Percentiles rank a stretch among this genome's conserved stretches.
Evolutionary conservation across 495 filamentous ascomycete genomes (phyloP).

Genomic region (Podospora pseudoanserina): DNA sequence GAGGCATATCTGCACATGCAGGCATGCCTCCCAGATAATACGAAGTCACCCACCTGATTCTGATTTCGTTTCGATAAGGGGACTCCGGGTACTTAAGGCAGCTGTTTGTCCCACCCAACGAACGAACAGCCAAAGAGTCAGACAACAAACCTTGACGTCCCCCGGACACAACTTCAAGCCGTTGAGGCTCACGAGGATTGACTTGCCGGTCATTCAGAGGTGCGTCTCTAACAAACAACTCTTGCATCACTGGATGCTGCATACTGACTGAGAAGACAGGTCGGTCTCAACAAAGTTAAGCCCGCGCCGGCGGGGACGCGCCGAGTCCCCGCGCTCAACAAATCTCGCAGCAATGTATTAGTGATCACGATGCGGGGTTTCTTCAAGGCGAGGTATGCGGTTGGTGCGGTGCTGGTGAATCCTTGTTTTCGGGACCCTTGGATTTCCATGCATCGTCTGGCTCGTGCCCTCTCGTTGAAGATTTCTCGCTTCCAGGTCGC

Average conservation of each 20-base stretch:
- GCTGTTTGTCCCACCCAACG: not conserved
- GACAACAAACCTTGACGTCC: not conserved
- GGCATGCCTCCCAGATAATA: not conserved
- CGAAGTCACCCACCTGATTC: not conserved
- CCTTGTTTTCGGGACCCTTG: not conserved
- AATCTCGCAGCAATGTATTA: slow-evolving; percentile 7
- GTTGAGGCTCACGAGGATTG: not conserved
- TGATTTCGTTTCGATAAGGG: too few relatives aligned
- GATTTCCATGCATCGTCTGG: not conserved
- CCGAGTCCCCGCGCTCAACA: slow-evolving; percentile 5
- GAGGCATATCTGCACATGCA: not conserved
- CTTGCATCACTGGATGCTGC: too few relatives aligned
- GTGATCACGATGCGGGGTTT: slow-evolving; percentile 5
- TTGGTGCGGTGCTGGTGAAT: not conserved
- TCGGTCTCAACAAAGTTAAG: not conserved
- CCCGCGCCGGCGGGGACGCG: slow-evolving; percentile 10
- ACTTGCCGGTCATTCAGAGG: not conserved
- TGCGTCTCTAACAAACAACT: slow-evolving; percentile 2
- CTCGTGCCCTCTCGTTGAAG: not conserved
- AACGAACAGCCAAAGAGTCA: not conserved
- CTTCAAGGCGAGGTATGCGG: not conserved
- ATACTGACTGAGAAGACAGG: too few relatives aligned
- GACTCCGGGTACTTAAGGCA: not conserved
- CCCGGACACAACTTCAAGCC: not conserved
- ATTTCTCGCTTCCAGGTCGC: slow-evolving; percentile 2